These are phyloP conservation scores for Verticillium zaregamsianum DNA, from an alignment of 2,329 filamentous ascomycete genomes.

Conservation along the genomic window DNA sequence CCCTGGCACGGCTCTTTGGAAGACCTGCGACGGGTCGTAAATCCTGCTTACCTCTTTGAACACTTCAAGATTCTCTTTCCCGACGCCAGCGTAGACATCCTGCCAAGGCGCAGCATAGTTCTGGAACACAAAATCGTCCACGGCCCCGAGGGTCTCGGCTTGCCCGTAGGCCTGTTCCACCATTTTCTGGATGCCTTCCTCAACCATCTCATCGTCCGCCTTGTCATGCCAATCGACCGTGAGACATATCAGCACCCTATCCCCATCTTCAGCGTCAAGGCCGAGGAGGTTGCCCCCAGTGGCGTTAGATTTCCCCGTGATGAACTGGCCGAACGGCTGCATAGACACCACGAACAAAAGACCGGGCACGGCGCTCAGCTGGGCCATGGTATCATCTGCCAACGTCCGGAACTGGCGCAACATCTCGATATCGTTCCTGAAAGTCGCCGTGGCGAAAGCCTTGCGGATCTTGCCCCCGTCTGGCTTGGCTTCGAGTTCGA, in stretches of 20 bases:
- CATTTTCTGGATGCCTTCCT: conserved; percentile 11
- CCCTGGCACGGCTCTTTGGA: conserved; percentile 4
- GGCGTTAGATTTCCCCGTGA: not conserved
- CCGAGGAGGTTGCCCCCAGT: conserved; percentile 34
- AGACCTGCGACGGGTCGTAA: conserved; percentile 5
- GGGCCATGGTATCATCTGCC: not conserved
- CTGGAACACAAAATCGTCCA: conserved; percentile 26
- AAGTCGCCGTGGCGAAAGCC: not conserved
- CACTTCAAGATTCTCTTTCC: conserved; percentile 22
- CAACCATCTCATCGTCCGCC: conserved; percentile 14
- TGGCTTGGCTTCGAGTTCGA: not conserved
- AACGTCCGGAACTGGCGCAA: not conserved
- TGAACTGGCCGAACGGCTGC: not conserved
- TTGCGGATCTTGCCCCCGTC: not conserved
- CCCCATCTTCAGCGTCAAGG: conserved; percentile 21
- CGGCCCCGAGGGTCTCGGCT: conserved; percentile 5
- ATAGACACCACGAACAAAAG: not conserved
- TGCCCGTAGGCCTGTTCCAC: conserved; percentile 13
- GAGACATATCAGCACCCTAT: conserved; percentile 15
- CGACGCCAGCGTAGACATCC: conserved; percentile 32
- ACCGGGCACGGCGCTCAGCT: not conserved
- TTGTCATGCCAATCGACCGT: conserved; percentile 16
- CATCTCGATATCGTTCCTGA: not conserved
- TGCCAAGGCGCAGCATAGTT: conserved; percentile 31
- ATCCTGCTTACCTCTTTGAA: conserved; percentile 13